These are phyloP conservation scores for Boletus barrowsii DNA, from an alignment of 768 basidiomycete species.

Conservation along the genomic window DNA sequence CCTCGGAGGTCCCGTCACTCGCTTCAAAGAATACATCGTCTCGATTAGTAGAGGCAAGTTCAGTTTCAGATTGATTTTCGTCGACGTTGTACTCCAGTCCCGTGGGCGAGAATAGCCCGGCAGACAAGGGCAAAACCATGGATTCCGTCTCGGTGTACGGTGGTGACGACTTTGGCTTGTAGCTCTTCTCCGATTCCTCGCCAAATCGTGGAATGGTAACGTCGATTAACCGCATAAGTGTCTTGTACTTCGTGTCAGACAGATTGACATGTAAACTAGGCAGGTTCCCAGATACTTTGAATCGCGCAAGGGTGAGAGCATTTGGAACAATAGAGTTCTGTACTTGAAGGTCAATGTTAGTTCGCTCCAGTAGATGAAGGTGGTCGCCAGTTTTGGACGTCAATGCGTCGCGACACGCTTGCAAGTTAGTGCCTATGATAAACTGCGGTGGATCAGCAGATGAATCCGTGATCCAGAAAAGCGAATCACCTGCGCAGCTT, in stretches of 20 bases:
- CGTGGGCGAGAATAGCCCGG: slow-evolving; percentile 50
- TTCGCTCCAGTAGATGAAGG: slow-evolving; percentile 88
- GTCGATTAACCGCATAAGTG: slow-evolving; percentile 89
- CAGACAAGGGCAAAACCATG: slow-evolving; percentile 48
- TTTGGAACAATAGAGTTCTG: slow-evolving; percentile 92
- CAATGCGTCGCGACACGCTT: slow-evolving; percentile 80
- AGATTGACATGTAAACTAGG: slow-evolving; percentile 87
- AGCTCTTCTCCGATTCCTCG: slow-evolving; percentile 33
- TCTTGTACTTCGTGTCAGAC: slow-evolving; percentile 88
- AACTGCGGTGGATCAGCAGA: slow-evolving; percentile 52
- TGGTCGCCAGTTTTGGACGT: slow-evolving; percentile 51
- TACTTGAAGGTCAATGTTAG: slow-evolving; percentile 83
- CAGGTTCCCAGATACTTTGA: slow-evolving; percentile 88
- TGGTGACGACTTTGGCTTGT: slow-evolving; percentile 17
- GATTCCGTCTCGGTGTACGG: slow-evolving; percentile 26
- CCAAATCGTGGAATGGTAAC: slow-evolving; percentile 85
- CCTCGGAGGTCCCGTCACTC: slow-evolving; percentile 56
- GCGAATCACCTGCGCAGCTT: slow-evolving; percentile 80
- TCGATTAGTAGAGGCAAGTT: slow-evolving; percentile 37
- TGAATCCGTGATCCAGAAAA: background rate
- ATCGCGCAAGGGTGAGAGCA: slow-evolving; percentile 74
- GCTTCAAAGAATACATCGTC: slow-evolving; percentile 73
- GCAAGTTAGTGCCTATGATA: slow-evolving; percentile 79
- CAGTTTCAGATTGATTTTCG: slow-evolving; percentile 48
- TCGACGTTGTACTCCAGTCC: slow-evolving; percentile 70